Evolutionary conservation across 2,329 filamentous ascomycete species (phyloP).

Genomic region (Lachnellula cervina): DNA sequence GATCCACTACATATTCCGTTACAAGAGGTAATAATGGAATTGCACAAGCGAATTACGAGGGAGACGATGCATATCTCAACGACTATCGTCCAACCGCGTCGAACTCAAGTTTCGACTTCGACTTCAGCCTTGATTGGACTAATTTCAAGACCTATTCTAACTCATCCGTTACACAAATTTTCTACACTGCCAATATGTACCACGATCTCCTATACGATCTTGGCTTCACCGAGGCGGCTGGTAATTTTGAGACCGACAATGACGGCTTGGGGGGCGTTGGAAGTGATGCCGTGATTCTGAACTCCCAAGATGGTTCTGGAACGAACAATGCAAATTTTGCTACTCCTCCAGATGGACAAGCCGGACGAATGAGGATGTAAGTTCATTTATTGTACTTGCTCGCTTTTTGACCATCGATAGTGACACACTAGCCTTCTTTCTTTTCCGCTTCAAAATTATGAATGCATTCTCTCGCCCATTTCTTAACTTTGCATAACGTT

Average conservation of each 20-base stretch:
- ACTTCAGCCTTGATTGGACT: slow-evolving; percentile 34
- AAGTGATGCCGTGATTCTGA: slow-evolving; percentile 50
- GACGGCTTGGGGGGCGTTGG: slow-evolving; percentile 47
- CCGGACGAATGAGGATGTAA: slow-evolving; percentile 55
- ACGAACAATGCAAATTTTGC: slow-evolving; percentile 56
- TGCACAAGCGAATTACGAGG: slow-evolving; percentile 48
- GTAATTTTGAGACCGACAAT: slow-evolving; percentile 57
- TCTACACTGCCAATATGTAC: slow-evolving; percentile 56
- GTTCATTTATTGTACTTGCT: too few relatives aligned
- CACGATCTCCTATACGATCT: slow-evolving; percentile 55
- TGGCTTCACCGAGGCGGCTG: slow-evolving; percentile 53
- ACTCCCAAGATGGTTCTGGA: slow-evolving; percentile 50
- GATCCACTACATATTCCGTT: slow-evolving; percentile 43
- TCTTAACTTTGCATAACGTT: too few relatives aligned
- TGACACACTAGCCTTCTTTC: too few relatives aligned
- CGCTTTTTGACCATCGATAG: too few relatives aligned
- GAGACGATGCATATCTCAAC: slow-evolving; percentile 40
- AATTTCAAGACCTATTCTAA: slow-evolving; percentile 43
- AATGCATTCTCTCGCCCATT: too few relatives aligned
- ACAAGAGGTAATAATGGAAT: slow-evolving; percentile 57
- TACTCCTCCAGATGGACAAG: slow-evolving; percentile 47
- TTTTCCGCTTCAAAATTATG: too few relatives aligned
- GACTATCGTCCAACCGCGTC: slow-evolving; percentile 46
- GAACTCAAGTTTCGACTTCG: slow-evolving; percentile 41
- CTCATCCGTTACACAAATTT: slow-evolving; percentile 54